Conservation (phyloP, 257 asterid genomes). For the Solanum virginianum region DNA sequence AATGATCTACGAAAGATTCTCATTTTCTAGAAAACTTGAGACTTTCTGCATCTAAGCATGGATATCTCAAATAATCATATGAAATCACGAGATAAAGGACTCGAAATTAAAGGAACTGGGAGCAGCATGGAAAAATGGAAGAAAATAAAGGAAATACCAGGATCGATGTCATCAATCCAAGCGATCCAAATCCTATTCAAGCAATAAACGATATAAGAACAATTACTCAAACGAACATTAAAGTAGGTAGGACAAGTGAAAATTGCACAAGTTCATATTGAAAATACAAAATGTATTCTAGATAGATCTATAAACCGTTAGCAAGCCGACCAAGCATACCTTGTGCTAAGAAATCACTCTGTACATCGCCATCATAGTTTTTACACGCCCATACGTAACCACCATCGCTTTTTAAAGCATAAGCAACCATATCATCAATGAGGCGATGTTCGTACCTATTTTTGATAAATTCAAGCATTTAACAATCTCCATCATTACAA, state of each 20-base stretch:
- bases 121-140: background rate
- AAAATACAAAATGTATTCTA: background rate
- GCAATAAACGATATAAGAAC: background rate
- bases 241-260: background rate
- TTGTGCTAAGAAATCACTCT: slow-evolving; percentile 98
- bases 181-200: slow-evolving; percentile 89
- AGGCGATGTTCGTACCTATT: slow-evolving; percentile 97
- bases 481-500: background rate
- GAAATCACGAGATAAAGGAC: background rate
- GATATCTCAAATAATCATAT: background rate
- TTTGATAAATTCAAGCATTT: background rate
- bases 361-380: slow-evolving; percentile 98
- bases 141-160: slow-evolving; percentile 40
- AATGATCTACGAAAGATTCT: background rate
- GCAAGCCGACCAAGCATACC: slow-evolving; percentile 20
- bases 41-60: background rate
- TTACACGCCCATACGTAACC: slow-evolving; percentile 99
- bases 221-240: background rate
- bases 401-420: slow-evolving; percentile 98
- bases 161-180: slow-evolving; percentile 97
- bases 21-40: background rate
- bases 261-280: background rate
- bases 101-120: background rate
- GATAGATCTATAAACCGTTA: background rate
- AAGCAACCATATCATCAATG: slow-evolving; percentile 99